These are phyloP conservation scores for Diaporthe velutina DNA, from an alignment of 2,329 filamentous ascomycete genomes.

Conservation along the genomic window DNA sequence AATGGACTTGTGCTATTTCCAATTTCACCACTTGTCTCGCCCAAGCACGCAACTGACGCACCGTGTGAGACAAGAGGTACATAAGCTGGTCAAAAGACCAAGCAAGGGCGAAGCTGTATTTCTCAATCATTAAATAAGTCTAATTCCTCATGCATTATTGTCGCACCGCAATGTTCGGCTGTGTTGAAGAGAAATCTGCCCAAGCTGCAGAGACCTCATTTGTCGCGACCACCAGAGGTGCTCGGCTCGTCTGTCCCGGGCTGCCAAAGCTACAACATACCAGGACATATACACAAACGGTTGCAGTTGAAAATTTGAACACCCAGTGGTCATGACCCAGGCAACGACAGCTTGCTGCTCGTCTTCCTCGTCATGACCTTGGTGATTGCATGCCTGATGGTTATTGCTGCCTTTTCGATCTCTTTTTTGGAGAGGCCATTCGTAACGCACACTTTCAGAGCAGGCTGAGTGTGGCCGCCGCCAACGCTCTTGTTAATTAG, in stretches of 20 bases:
- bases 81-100: neutral
- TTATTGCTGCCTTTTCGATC: constrained; percentile 91
- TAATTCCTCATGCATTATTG: constrained; percentile 8
- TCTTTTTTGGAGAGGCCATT: constrained; percentile 92
- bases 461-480: constrained; percentile 79
- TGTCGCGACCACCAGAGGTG: neutral
- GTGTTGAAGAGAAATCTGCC: neutral
- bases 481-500: constrained; percentile 74
- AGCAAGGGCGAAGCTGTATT: constrained; percentile 26
- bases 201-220: neutral
- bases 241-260: neutral
- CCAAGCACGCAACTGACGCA: constrained; percentile 14
- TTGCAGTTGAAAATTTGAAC: neutral
- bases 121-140: constrained; percentile 35
- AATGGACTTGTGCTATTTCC: neutral
- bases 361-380: constrained; percentile 83
- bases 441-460: constrained; percentile 92
- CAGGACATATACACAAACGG: neutral
- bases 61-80: constrained; percentile 8
- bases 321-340: constrained; percentile 34
- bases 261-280: neutral
- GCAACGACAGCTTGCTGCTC: constrained; percentile 59
- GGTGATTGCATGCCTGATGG: constrained; percentile 91
- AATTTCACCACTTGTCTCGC: constrained; percentile 18
- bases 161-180: neutral